Percentiles rank a stretch among this genome's conserved stretches.
These are phyloP conservation scores for Petunia hybrid DNA, from an alignment of 305 asterid species.

Conservation along the genomic window DNA sequence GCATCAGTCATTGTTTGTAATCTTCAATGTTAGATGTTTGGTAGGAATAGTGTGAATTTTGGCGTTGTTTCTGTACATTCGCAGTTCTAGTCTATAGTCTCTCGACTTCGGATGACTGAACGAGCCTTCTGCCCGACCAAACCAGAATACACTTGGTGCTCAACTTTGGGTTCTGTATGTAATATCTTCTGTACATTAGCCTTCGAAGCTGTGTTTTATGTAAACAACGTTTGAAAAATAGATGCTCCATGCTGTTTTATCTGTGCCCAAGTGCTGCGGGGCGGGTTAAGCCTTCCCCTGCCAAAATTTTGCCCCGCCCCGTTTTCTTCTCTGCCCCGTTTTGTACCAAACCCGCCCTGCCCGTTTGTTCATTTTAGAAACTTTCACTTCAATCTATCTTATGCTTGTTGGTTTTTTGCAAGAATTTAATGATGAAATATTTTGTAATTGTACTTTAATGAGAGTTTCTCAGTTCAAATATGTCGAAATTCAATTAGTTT, in stretches of 20 bases:
- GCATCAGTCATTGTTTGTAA: conserved; percentile 13
- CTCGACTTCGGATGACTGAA: conserved; percentile 5
- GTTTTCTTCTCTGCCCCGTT: no score
- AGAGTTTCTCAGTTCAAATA: no score
- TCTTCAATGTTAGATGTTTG: conserved; percentile 14
- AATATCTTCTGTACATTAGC: conserved; percentile 15
- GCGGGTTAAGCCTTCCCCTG: no score
- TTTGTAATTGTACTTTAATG: no score
- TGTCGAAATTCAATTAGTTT: no score
- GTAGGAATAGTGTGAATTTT: conserved; percentile 36
- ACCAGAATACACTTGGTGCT: conserved; percentile 18
- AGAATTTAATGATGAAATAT: no score
- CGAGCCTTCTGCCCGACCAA: not conserved
- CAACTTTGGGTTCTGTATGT: not conserved
- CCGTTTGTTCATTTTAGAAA: no score
- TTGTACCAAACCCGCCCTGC: no score
- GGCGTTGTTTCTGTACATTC: conserved; percentile 37
- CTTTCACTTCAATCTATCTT: no score
- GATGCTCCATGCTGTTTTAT: not conserved
- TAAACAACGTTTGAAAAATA: not conserved
- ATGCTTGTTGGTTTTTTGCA: no score
- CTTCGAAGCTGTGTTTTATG: not conserved
- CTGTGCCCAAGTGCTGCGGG: not conserved
- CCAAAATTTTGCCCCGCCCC: no score
- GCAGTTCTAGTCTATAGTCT: not conserved